Conservation (phyloP, 1,139 yeast genomes). For the Saccharomyces hybrid region DNA sequence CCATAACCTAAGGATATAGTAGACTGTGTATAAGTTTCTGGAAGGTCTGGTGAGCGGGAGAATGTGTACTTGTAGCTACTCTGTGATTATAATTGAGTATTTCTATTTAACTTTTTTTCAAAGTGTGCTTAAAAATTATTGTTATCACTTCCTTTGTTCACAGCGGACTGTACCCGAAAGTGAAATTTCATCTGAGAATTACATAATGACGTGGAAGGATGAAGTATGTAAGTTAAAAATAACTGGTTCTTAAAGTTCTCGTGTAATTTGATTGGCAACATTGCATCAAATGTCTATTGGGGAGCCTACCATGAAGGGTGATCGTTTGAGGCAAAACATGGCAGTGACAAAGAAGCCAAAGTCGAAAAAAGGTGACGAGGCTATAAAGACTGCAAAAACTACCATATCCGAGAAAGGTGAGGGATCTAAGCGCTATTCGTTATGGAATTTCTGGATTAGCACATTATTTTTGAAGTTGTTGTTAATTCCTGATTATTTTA, state of each 20-base stretch:
- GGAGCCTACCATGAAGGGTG: background rate
- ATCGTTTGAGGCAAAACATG: background rate
- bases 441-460: conserved; percentile 63
- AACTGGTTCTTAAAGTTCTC: background rate
- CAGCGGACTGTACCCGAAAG: background rate
- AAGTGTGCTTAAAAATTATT: background rate
- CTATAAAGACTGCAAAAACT: background rate
- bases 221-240: background rate
- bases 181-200: background rate
- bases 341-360: conserved; percentile 2
- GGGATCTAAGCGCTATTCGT: conserved; percentile 36
- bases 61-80: background rate
- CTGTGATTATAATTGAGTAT: background rate
- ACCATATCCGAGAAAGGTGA: background rate
- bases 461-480: conserved; percentile 50
- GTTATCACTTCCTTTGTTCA: background rate
- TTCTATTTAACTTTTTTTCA: background rate
- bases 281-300: background rate
- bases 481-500: conserved; percentile 30
- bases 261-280: background rate
- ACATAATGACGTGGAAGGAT: background rate
- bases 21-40: background rate
- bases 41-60: background rate
- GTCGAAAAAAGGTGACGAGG: conserved; percentile 1
- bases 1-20: conserved; percentile 10